Conservation (phyloP, 2,329 filamentous ascomycete species). For the Ascochyta koolunga region DNA sequence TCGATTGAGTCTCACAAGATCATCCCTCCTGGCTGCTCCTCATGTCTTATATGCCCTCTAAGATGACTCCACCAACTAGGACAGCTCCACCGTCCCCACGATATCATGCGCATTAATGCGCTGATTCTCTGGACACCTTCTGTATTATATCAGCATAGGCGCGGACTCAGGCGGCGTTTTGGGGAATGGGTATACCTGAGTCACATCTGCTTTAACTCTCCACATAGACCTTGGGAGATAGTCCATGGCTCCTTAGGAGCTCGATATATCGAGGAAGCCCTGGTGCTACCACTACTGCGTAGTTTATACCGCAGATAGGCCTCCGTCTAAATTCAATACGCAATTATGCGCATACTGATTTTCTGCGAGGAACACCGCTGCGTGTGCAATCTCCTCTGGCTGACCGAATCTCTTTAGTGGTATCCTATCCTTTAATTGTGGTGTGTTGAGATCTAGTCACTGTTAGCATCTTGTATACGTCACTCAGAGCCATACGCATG, state of each 20-base stretch:
- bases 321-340: constrained; percentile 83
- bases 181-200: constrained; percentile 22
- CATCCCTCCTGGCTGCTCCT: background rate
- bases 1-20: constrained; percentile 27
- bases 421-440: constrained; percentile 58
- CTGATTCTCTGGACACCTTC: background rate
- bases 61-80: background rate
- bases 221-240: constrained; percentile 2
- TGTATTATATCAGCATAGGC: constrained; percentile 22
- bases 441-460: constrained; percentile 43
- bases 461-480: background rate
- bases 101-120: constrained; percentile 1
- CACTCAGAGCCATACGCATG: background rate
- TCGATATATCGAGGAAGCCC: background rate
- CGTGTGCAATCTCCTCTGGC: constrained; percentile 77
- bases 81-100: background rate
- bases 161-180: constrained; percentile 19
- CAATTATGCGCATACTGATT: constrained; percentile 89
- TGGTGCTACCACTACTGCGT: background rate
- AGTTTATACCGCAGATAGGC: constrained; percentile 66
- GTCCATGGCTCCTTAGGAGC: background rate
- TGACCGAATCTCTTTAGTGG: constrained; percentile 71
- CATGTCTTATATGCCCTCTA: background rate
- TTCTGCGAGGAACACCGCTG: constrained; percentile 75
- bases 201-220: constrained; percentile 7